phyloP scores from a whole-genome alignment of 768 basidiomycete genomes.

The Polyporus arcularius region DNA sequence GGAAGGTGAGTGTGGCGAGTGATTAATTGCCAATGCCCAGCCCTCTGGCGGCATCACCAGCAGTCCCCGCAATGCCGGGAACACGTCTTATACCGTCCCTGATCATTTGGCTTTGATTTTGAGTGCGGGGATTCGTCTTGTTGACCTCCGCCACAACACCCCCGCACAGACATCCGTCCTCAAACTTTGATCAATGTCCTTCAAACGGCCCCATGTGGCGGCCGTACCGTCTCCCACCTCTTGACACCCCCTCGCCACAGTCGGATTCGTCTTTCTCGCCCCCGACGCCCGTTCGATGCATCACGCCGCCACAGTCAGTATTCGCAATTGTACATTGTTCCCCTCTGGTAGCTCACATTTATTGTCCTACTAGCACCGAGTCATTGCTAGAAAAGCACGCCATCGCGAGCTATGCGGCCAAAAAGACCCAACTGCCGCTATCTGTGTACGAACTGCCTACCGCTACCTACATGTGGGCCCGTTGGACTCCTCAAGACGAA shows the following conservation, averaged over 20 bases:
- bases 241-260: not conserved
- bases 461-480: slow-evolving; percentile 24
- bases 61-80: no score
- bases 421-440: slow-evolving; percentile 1
- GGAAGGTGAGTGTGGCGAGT: slow-evolving; percentile 19
- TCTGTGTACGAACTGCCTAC: slow-evolving; percentile 21
- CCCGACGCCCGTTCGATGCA: not conserved
- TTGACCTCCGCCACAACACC: slow-evolving; percentile 12
- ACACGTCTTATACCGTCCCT: not conserved
- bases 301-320: slow-evolving; percentile 4
- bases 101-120: not conserved
- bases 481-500: slow-evolving; percentile 8
- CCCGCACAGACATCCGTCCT: not conserved
- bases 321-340: not conserved
- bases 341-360: not conserved
- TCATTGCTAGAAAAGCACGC: slow-evolving; percentile 9
- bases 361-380: not conserved
- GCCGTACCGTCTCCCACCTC: not conserved
- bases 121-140: not conserved
- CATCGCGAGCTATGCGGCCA: not conserved
- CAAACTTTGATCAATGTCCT: not conserved
- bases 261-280: not conserved
- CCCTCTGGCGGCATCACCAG: not conserved
- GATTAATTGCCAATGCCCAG: not conserved
- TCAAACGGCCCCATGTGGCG: no score